A percentile compares a stretch with the other conserved stretches of the same genome.
phyloP scores from a whole-genome alignment of 768 basidiomycete genomes.

The Piloderma croceum region DNA sequence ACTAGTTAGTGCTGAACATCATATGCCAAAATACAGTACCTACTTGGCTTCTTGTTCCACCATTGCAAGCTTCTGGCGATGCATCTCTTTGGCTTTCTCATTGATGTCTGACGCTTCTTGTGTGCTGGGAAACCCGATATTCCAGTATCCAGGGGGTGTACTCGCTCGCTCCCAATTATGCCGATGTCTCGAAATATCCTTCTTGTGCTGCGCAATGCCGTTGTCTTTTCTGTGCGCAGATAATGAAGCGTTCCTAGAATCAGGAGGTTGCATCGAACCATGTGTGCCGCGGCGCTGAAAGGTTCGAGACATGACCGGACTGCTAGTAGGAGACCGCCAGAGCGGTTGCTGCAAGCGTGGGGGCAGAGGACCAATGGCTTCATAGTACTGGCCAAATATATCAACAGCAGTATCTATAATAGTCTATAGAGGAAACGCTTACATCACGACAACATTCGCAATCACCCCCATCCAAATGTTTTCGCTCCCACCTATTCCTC shows the following conservation, averaged over 20 bases:
- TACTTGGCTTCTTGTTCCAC: constrained; percentile 54
- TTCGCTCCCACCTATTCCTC: constrained; percentile 56
- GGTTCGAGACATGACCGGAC: constrained; percentile 17
- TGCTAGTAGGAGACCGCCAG: constrained; percentile 61
- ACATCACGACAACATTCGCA: constrained; percentile 83
- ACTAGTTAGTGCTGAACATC: not conserved
- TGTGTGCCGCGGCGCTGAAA: too few relatives aligned
- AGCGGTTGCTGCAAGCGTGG: constrained; percentile 56
- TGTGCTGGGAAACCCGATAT: constrained; percentile 84
- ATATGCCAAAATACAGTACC: not conserved
- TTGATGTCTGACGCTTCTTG: constrained; percentile 80
- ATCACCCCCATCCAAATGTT: constrained; percentile 64
- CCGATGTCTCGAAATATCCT: constrained; percentile 67
- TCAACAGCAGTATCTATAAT: constrained; percentile 2
- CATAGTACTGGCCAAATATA: constrained; percentile 60
- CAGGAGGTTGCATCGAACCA: too few relatives aligned
- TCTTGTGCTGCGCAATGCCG: constrained; percentile 50
- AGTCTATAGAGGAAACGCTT: constrained; percentile 17
- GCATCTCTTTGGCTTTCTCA: constrained; percentile 64
- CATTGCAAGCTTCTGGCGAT: constrained; percentile 52
- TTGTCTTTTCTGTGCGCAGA: constrained; percentile 15
- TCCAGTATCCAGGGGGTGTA: constrained; percentile 87
- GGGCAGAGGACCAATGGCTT: constrained; percentile 68
- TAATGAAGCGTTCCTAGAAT: constrained; percentile 23
- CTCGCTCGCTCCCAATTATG: constrained; percentile 62